A percentile compares a stretch with the other conserved stretches of the same genome.
Evolutionary conservation across 2,329 filamentous ascomycete species (phyloP).

Genomic region (Neobulgaria alba): DNA sequence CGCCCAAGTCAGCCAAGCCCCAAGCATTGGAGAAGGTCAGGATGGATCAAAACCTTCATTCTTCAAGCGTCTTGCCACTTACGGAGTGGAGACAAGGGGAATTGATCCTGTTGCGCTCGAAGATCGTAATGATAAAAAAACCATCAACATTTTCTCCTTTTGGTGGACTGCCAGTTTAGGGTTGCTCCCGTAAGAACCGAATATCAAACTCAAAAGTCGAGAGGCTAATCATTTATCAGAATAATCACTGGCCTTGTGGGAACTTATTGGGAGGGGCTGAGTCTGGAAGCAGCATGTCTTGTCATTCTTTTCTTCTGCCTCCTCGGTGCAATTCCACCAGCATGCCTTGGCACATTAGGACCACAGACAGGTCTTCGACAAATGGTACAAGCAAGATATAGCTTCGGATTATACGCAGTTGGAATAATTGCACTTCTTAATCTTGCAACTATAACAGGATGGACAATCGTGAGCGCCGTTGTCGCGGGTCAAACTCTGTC

Average conservation of each 20-base stretch:
- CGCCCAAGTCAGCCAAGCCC: not conserved
- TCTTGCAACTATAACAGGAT: conserved; percentile 53
- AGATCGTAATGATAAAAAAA: conserved; percentile 43
- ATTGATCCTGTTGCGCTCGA: conserved; percentile 47
- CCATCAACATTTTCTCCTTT: conserved; percentile 49
- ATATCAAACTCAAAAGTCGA: no score
- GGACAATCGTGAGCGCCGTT: conserved; percentile 52
- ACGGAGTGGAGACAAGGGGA: conserved; percentile 44
- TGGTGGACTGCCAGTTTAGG: conserved; percentile 51
- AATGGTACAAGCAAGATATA: conserved; percentile 56
- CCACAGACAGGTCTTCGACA: conserved; percentile 57
- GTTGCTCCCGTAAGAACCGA: conserved; percentile 48
- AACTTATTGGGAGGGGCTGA: conserved; percentile 43
- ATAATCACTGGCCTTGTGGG: conserved; percentile 58
- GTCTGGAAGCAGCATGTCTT: conserved; percentile 41
- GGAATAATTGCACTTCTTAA: conserved; percentile 54
- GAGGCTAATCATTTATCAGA: no score
- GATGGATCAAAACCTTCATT: not conserved
- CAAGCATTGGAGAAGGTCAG: not conserved
- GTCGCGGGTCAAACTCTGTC: conserved; percentile 51
- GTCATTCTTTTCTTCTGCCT: conserved; percentile 57
- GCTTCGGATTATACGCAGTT: conserved; percentile 52
- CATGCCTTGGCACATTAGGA: conserved; percentile 48
- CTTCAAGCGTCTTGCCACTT: conserved; percentile 5
- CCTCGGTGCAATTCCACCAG: conserved; percentile 43